Conservation (phyloP, 1,284 basidiomycete genomes). For the Apiotrichum sp. region DNA sequence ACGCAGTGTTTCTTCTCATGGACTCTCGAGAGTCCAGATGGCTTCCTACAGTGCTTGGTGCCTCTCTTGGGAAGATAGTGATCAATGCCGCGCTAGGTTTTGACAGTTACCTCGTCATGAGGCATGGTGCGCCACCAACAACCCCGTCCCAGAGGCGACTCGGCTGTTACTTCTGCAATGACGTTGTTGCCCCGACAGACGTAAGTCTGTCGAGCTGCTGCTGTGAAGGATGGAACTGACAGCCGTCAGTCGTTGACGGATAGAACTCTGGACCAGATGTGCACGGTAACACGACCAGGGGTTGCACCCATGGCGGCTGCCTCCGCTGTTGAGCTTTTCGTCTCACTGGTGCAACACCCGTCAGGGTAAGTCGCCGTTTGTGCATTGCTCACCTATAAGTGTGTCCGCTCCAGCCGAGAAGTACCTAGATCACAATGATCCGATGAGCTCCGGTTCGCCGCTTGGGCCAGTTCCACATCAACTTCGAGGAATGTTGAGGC, state of each 20-base stretch:
- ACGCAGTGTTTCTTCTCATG: conserved; percentile 92
- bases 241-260: conserved; percentile 73
- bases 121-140: conserved; percentile 59
- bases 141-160: conserved; percentile 39
- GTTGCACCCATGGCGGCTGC: conserved; percentile 87
- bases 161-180: conserved; percentile 98
- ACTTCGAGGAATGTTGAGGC: conserved; percentile 77
- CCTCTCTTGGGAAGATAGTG: conserved; percentile 81
- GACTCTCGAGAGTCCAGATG: conserved; percentile 93
- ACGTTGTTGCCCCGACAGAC: conserved; percentile 91
- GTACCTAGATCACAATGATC: neutral
- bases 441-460: conserved; percentile 48
- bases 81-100: conserved; percentile 94
- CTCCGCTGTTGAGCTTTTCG: conserved; percentile 84
- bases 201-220: conserved; percentile 50
- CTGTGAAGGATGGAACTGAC: neutral
- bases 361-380: conserved; percentile 57
- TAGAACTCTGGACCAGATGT: conserved; percentile 97
- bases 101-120: conserved; percentile 94
- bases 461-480: conserved; percentile 91
- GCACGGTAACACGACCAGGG: conserved; percentile 95
- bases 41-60: conserved; percentile 84
- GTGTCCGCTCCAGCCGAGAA: conserved; percentile 58
- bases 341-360: conserved; percentile 84
- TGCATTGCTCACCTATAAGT: conserved; percentile 43